Base-by-base conservation (phyloP, 495 filamentous ascomycete genomes). In the Hyphodiscus hymeniophilus region DNA sequence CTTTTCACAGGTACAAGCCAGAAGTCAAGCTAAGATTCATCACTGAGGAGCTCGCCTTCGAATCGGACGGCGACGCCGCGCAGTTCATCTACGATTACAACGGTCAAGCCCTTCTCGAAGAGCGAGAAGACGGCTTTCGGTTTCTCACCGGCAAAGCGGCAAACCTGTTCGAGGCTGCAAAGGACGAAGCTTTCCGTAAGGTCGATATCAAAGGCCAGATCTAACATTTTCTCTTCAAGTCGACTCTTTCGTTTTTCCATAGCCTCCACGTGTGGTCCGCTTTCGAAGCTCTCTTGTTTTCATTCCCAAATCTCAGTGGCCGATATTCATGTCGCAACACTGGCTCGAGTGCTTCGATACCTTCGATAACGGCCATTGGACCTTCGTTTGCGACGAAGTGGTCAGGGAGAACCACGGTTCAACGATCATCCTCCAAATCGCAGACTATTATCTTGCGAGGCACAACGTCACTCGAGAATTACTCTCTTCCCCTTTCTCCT, bases 151-250 rank as follows among this genome's bases (percentile, higher is more conserved):
- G 74, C 55, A 90, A 89, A 68, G 86, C 84, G 24, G 74, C 74
- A 20, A 60, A 60, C 36, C 63, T 81, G 7, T 95, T 97, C 68
- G 89, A 95, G 60, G 58, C 62, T 34, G 75, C 84, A 35, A 84
- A 81, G 56, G 60, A 65, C 31, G 71, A 74, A 48, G 89, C 91
- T 42, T 89, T 94, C 65, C 72, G 77, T 56, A 81, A 82, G 59
- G 82, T 96, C 70, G 91, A 97, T 66, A 92, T 95, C 68, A 96
- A 96, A 70, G 91, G 92, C 58, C 91, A 97, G 64, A 90, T 95
- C 56, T 95, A 77, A 85, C 28, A 31, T 35, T 51, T 53, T 48
- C 18, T 47, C 34, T 38, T 7, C 44, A 4, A 43, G 32, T 52
- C 46, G 50, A 34, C 15, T 31, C 41, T 15, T 28, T 10, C 26